Evolutionary conservation across 495 filamentous ascomycete species (phyloP).

Genomic region (Usnea hakonensis): DNA sequence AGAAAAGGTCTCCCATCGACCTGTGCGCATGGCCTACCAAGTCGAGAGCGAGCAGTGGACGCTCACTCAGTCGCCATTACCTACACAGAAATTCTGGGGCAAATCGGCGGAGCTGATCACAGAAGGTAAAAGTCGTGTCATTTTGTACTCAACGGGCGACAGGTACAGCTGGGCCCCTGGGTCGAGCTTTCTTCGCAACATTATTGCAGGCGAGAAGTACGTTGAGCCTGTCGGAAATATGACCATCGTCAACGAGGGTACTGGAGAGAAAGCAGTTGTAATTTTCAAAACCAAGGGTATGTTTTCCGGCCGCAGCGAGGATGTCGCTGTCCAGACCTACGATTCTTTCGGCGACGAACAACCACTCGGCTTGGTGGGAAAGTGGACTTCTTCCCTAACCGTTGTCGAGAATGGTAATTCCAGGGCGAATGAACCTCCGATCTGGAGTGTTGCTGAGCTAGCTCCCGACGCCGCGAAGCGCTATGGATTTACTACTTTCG

Average conservation of each 20-base stretch:
- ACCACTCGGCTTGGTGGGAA: conserved; percentile 60
- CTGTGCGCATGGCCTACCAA: conserved; percentile 86
- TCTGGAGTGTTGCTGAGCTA: conserved; percentile 72
- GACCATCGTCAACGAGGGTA: conserved; percentile 70
- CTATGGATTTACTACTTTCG: conserved; percentile 84
- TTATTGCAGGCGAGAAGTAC: conserved; percentile 97
- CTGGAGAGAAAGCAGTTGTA: conserved; percentile 67
- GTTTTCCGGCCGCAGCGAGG: conserved; percentile 91
- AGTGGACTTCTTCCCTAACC: conserved; percentile 71
- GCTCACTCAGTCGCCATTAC: conserved; percentile 75
- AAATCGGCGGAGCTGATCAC: conserved; percentile 90
- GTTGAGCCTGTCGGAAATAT: conserved; percentile 89
- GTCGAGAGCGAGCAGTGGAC: conserved; percentile 80
- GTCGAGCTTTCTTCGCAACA: conserved; percentile 86
- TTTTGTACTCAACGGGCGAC: conserved; percentile 62
- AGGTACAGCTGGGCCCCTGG: conserved; percentile 76
- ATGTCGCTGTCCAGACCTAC: conserved; percentile 67
- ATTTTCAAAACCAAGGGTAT: conserved; percentile 91
- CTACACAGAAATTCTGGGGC: conserved; percentile 96
- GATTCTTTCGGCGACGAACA: conserved; percentile 53
- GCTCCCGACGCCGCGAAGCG: conserved; percentile 66
- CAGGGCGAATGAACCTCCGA: conserved; percentile 41
- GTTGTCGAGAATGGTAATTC: conserved; percentile 51
- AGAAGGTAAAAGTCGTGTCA: conserved; percentile 73
- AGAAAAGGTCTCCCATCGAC: conserved; percentile 89